Evolutionary conservation across 306 rosid genomes (phyloP), one percentile per base, ranked within the genome.

Genomic region (Canavalia ensiformis): DNA sequence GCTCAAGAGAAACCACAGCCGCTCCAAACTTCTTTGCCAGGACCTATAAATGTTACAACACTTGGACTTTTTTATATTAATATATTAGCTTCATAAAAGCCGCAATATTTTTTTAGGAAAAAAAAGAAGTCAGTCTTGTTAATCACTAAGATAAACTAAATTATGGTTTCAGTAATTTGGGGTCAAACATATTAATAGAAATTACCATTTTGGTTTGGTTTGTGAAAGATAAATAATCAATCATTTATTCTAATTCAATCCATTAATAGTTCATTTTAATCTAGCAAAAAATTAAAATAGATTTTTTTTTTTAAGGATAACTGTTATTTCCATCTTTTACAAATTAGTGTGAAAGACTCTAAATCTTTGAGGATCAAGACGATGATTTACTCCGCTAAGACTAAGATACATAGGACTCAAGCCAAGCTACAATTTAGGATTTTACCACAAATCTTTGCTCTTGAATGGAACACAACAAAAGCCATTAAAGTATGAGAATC

Each of bases 1-100:
- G 99, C 91, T 95, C 99, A 13, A 91, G 94, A 80, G 97, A 82
- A 83, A 95, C 97, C 75, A 95, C 85, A 30, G 99, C 98, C 29
- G 98, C 99, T 75, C 96, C 97, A 65, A 95, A 95, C 80, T 93
- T 93, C 92, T 95, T 90, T 51, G 99, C 97, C 81, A 93, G 81
- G 77, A 95, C 95, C 99, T 95, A 69, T 29, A 52, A 30, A 67
- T 49, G 58, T 86, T 46, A 60, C 11, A 60, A 50, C 44, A 62
- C 72, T 68, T 39, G 74, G 11, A 64, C 51, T 54, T 50, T 1
- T 33, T 34, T 9, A 31, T 2, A 79, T 75, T 70, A 63, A 28
- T 58, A 76, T 28, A 68, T 63, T 67, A 60, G 59, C 76, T 54
- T 51, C 13, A 10, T 30, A 72, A 62, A 58, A 79, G 54, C 54